phyloP scores from a whole-genome alignment of 2,329 filamentous ascomycete genomes.

The Penicillium palitans region DNA sequence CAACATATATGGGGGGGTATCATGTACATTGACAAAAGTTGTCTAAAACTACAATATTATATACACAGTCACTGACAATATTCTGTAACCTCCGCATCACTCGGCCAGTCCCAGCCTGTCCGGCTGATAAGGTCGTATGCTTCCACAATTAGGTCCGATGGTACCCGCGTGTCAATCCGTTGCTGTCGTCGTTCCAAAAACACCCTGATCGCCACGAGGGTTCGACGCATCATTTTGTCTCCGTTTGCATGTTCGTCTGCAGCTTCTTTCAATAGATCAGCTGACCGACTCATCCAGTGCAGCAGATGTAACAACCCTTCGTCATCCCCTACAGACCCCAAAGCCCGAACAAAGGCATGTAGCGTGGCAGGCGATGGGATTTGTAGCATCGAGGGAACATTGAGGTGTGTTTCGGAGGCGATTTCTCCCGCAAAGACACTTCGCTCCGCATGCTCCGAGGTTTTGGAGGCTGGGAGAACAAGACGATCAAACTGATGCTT shows the following conservation, averaged over 20 bases:
- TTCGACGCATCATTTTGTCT: conserved; percentile 39
- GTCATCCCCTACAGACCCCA: conserved; percentile 44
- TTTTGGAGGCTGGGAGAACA: conserved; percentile 31
- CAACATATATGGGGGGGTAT: conserved; percentile 18
- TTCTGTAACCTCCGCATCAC: conserved; percentile 40
- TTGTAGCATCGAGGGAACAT: conserved; percentile 35
- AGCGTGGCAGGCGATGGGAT: conserved; percentile 42
- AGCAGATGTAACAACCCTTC: conserved; percentile 43
- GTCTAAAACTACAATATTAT: conserved; percentile 22
- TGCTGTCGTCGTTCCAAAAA: conserved; percentile 42
- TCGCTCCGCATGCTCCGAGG: conserved; percentile 24
- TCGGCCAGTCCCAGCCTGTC: conserved; percentile 45
- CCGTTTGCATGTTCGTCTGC: conserved; percentile 42
- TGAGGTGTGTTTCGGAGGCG: conserved; percentile 16
- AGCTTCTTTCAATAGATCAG: conserved; percentile 34
- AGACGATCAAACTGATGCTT: conserved; percentile 40
- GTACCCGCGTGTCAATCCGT: conserved; percentile 16
- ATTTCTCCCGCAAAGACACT: conserved; percentile 15
- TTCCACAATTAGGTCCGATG: conserved; percentile 34
- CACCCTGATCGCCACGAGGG: conserved; percentile 41
- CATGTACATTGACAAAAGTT: conserved; percentile 15
- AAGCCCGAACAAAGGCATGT: conserved; percentile 44
- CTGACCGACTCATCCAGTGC: conserved; percentile 44
- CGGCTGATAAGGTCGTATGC: conserved; percentile 40
- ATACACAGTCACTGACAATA: conserved; percentile 32